Evolutionary conservation across 257 asterid genomes (phyloP), one percentile per base, ranked within the genome.

Genomic region (Solanum commersonii): DNA sequence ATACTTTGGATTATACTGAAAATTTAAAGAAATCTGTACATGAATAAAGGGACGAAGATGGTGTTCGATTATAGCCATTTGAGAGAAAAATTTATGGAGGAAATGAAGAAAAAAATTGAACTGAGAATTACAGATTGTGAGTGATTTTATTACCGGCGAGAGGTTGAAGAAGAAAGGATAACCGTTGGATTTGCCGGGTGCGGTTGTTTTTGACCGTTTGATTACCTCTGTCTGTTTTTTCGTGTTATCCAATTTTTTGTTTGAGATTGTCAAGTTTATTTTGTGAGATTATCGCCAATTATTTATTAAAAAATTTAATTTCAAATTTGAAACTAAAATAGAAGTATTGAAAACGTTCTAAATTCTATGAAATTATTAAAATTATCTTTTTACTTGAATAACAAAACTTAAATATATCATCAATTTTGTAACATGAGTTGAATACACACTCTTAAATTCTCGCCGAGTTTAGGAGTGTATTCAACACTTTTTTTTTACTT

Each of bases 11-110:
- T 77, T 81, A 72, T 83, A 63, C 90, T 74, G 85, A 25, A 93
- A 89, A 87, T 92, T 93, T 67, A 92, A 85, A 49, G 94, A 90
- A 86, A 93, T 84, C 88, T 95, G 96, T 59, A 93, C 86, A 91
- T 94, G 92, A 86, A 92, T 87, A 84, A 90, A 84, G 3, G 98
- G 90, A 6, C 94, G 87, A 27, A 87, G 84, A 46, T 35, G 52
- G 18, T 74, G 83, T 74, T 74, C 82, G 90, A 86, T 87, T 93
- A 25, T 77, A 78, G 85, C 90, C 83, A 59, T 84, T 33, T 78
- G 86, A 77, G 84, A 52, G 87, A 16, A 72, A 11, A 34, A 0
- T 5, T 13, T 67, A 27, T 27, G 74, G 33, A 8, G 12, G 6
- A 18, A 71, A 33, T 10, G 7, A 18, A 71, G 23, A 29, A 6